Base-by-base conservation (phyloP, 352 stramenopile species). In the Globisporangium sylvaticum region DNA sequence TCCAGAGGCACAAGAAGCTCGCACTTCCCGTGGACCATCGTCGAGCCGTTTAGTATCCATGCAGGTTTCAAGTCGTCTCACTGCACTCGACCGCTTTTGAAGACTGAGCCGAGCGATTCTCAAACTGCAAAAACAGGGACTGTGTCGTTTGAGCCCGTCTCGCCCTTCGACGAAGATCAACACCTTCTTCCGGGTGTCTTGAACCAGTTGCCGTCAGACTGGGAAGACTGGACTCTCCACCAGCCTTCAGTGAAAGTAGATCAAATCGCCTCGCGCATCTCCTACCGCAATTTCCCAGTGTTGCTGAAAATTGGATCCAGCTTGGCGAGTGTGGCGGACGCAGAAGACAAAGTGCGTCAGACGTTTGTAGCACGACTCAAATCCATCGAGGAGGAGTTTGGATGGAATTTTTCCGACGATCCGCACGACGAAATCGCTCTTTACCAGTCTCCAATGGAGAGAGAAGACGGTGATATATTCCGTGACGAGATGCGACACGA, bases 271-370 rank as follows among this genome's bases (percentile, higher is more conserved):
- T 89, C 82, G 8, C 73, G 78, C 39, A 54, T 94, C 1, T 80
- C 86, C 5, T 94, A 91, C 58, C 84, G 82, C 61, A 86, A 94
- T 56, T 67, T 94, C 44, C 84, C 86, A 9, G 58, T 90, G 18
- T 63, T 94, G 37, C 63, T 92, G 48, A 89, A 84, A 57, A 84
- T 91, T 50, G 71, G 57, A 48, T 60, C 71, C 0, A 74, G 68
- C 4, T 58, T 88, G 14, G 66, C 62, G 32, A 81, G 68, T 56
- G 71, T 84, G 54, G 64, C 79, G 57, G 60, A 58, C 44, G 75
- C 75, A 6, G 80, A 88, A 56, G 70, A 81, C 54, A 81, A 76
- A 50, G 70, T 85, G 61, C 75, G 76, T 20, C 61, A 74, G 69
- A 74, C 69, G 18, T 83, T 85, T 46, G 56, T 68, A 39, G 63